Conservation (phyloP, 2,329 filamentous ascomycete species). For the Beauveria medogensis region DNA sequence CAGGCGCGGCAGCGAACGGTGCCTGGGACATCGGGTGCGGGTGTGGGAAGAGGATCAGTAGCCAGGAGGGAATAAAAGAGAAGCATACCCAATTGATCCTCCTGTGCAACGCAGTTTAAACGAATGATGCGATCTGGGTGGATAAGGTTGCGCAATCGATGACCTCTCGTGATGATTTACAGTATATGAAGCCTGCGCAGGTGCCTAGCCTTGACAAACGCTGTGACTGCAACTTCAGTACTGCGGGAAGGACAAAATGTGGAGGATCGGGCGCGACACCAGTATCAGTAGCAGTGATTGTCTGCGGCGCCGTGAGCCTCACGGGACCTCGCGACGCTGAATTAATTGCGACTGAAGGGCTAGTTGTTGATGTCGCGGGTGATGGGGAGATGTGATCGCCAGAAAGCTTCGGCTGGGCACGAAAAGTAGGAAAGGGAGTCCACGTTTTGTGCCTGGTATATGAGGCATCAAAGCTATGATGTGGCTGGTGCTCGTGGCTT, state of each 20-base stretch:
- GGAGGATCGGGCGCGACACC: neutral
- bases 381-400: constrained; percentile 4
- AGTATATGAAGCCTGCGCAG: constrained; percentile 1
- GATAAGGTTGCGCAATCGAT: neutral
- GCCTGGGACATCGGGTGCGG: neutral
- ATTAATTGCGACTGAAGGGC: constrained; percentile 8
- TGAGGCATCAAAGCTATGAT: neutral
- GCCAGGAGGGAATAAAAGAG: constrained; percentile 1
- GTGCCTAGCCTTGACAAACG: neutral
- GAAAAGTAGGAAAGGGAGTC: constrained; percentile 8
- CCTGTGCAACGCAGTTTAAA: neutral
- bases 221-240: neutral
- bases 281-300: neutral
- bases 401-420: neutral
- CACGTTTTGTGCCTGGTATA: neutral
- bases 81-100: constrained; percentile 12
- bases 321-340: constrained; percentile 1
- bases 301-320: neutral
- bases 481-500: neutral
- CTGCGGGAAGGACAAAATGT: neutral
- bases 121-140: neutral
- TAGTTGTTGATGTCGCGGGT: constrained; percentile 9
- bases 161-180: constrained; percentile 1
- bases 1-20: neutral
- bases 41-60: constrained; percentile 4